A percentile compares a stretch with the other conserved stretches of the same genome.
Conservation (phyloP, 1,284 basidiomycete species). For the Exobasidium cylindrosporum region DNA sequence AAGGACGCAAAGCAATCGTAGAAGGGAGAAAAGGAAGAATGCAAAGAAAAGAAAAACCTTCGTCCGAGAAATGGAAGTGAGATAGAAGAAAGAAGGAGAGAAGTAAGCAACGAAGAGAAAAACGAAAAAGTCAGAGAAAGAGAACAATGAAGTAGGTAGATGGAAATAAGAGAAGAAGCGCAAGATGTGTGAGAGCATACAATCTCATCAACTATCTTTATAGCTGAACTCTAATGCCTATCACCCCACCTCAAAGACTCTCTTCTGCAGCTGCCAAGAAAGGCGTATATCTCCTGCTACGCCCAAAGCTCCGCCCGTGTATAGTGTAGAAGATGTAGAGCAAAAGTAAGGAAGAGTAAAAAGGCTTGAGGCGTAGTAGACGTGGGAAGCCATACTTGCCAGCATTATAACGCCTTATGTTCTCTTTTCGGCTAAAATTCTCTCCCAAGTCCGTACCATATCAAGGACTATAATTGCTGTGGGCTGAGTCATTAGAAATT, state of each 20-base stretch:
- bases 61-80: not conserved
- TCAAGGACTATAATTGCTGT: too few species aligned
- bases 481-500: too few species aligned
- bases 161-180: not conserved
- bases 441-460: too few species aligned
- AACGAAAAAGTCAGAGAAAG: not conserved
- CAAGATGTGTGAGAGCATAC: too few species aligned
- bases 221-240: not conserved
- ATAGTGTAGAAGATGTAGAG: not conserved
- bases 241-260: too few species aligned
- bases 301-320: not conserved
- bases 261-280: not conserved
- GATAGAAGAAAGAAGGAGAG: not conserved
- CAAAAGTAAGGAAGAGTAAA: not conserved
- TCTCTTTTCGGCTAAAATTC: too few species aligned
- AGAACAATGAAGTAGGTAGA: not conserved
- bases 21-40: not conserved
- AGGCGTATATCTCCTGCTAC: too few species aligned
- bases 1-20: too few species aligned
- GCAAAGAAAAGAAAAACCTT: not conserved
- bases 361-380: too few species aligned
- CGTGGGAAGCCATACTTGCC: too few species aligned
- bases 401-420: too few species aligned
- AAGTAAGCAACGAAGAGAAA: not conserved
- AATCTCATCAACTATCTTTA: too few species aligned